These are phyloP conservation scores for Hevea brasiliensis DNA, from an alignment of 345 rosid genomes.

Conservation along the genomic window DNA sequence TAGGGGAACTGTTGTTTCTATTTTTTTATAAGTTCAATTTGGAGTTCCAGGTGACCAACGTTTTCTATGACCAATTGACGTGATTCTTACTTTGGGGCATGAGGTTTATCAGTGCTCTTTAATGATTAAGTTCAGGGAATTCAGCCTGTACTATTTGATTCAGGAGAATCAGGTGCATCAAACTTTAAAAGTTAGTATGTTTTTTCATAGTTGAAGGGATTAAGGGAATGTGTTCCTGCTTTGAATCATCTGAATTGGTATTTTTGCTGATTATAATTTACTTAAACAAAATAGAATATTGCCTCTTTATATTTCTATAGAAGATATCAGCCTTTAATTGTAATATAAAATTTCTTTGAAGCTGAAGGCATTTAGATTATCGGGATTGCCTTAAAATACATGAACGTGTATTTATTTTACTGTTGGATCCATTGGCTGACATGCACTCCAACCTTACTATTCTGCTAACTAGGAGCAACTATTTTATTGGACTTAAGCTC, in stretches of 20 bases:
- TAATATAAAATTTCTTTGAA: neutral
- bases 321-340: neutral
- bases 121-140: neutral
- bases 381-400: constrained; percentile 15
- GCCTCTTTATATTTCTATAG: neutral
- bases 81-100: neutral
- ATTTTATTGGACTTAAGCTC: constrained; percentile 15
- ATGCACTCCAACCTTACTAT: constrained; percentile 7
- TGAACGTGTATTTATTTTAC: constrained; percentile 4
- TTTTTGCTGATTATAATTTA: neutral
- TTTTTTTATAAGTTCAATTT: neutral
- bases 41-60: no score
- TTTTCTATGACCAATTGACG: no score
- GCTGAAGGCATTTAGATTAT: constrained; percentile 3
- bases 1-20: neutral
- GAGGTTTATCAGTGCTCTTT: neutral
- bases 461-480: constrained; percentile 18
- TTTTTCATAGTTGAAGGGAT: neutral
- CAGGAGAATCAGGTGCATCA: neutral
- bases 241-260: neutral
- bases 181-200: neutral
- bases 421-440: constrained; percentile 20
- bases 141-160: neutral
- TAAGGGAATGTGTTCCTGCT: neutral
- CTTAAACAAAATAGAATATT: neutral